Percentiles rank a stretch among this genome's conserved stretches.
Evolutionary conservation across 148 eudicot species (phyloP).

Genomic region (Heliosperma pusillum): DNA sequence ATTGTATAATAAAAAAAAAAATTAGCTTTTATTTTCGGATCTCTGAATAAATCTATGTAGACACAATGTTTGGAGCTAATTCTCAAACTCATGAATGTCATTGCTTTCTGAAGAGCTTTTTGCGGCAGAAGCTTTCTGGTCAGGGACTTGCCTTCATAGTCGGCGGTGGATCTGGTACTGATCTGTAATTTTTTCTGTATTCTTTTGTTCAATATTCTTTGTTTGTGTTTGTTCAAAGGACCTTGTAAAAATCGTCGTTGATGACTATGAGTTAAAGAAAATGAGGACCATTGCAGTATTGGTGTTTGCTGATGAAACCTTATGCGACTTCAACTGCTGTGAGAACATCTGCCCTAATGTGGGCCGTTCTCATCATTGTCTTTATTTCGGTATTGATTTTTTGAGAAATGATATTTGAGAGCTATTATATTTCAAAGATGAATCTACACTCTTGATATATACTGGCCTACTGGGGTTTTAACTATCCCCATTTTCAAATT

Average conservation of each 20-base stretch:
- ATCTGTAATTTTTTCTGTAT: not conserved
- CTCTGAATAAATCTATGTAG: not conserved
- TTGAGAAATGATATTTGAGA: no score
- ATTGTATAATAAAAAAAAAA: not conserved
- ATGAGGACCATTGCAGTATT: no score
- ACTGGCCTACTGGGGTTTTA: no score
- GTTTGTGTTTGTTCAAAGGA: no score
- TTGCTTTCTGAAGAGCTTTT: constrained; percentile 5
- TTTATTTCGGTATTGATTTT: no score
- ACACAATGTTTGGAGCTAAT: not conserved
- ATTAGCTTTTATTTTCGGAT: not conserved
- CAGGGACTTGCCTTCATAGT: constrained; percentile 91
- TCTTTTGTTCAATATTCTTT: not conserved
- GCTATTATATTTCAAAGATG: no score
- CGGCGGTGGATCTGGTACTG: constrained; percentile 98
- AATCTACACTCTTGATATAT: no score
- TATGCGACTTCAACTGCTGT: no score
- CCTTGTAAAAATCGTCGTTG: not conserved
- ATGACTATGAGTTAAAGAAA: not conserved
- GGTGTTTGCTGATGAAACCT: no score
- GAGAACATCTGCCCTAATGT: no score
- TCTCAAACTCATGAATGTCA: not conserved
- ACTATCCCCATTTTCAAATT: no score
- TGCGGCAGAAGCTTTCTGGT: constrained; percentile 94
- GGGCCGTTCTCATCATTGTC: no score